A percentile compares a stretch with the other conserved stretches of the same genome.
phyloP scores from a whole-genome alignment of 768 basidiomycete genomes.

The Suillus ampliporus region DNA sequence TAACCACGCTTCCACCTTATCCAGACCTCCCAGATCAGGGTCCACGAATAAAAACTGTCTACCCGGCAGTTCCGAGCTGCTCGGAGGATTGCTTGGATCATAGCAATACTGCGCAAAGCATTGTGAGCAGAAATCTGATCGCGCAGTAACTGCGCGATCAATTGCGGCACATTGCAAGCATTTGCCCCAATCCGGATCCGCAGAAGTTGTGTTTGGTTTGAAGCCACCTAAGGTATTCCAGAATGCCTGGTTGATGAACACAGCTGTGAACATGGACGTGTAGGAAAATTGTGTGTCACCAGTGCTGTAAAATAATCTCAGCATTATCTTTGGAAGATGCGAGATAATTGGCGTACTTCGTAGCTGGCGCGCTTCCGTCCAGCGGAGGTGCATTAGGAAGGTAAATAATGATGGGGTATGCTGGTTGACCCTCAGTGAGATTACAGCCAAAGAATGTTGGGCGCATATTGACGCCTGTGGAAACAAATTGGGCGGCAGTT shows the following conservation, averaged over 20 bases:
- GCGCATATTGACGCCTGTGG: slow-evolving; percentile 64
- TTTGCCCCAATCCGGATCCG: slow-evolving; percentile 59
- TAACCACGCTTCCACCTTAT: slow-evolving; percentile 50
- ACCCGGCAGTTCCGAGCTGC: slow-evolving; percentile 43
- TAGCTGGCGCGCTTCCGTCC: slow-evolving; percentile 61
- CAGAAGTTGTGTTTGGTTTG: slow-evolving; percentile 57
- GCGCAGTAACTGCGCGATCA: slow-evolving; percentile 48
- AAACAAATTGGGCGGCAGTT: slow-evolving; percentile 55
- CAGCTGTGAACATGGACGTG: slow-evolving; percentile 52
- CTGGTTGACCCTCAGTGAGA: slow-evolving; percentile 50
- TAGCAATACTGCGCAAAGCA: slow-evolving; percentile 69
- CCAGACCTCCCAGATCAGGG: slow-evolving; percentile 59
- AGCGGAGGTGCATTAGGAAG: slow-evolving; percentile 80
- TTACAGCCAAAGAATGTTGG: slow-evolving; percentile 86
- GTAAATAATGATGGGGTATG: slow-evolving; percentile 74
- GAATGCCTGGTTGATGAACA: slow-evolving; percentile 69
- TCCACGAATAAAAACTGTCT: slow-evolving; percentile 53
- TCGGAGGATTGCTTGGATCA: slow-evolving; percentile 64
- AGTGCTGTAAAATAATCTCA: slow-evolving; percentile 44
- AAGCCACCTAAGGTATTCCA: slow-evolving; percentile 63
- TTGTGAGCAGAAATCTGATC: slow-evolving; percentile 56
- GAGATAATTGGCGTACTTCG: slow-evolving; percentile 55
- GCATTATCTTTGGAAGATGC: slow-evolving; percentile 5
- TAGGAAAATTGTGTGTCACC: slow-evolving; percentile 67
- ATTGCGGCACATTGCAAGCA: slow-evolving; percentile 70